These are phyloP conservation scores for Colletotrichum caudatum DNA, from an alignment of 2,329 filamentous ascomycete species.

Conservation along the genomic window DNA sequence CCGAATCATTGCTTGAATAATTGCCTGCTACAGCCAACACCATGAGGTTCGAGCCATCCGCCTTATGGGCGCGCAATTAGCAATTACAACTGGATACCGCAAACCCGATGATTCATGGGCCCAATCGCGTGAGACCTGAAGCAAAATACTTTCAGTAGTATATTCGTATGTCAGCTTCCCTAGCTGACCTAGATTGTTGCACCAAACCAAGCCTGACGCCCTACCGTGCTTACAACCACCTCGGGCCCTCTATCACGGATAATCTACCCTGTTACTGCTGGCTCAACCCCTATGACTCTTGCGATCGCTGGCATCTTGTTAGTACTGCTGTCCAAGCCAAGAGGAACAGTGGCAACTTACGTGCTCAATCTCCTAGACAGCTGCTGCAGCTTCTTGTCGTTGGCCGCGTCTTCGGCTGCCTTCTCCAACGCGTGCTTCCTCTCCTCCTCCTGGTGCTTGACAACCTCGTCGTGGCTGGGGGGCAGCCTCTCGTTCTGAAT, in stretches of 20 bases:
- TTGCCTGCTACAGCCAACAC: not conserved
- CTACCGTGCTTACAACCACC: conserved; percentile 32
- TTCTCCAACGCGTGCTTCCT: conserved; percentile 86
- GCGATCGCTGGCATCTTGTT: conserved; percentile 48
- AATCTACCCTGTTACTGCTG: conserved; percentile 17
- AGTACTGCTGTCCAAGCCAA: not conserved
- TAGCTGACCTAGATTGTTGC: conserved; percentile 31
- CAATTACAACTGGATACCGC: conserved; percentile 11
- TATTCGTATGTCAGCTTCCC: conserved; percentile 38
- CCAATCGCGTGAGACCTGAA: conserved; percentile 17
- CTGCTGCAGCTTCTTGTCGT: conserved; percentile 87
- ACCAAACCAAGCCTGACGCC: conserved; percentile 37
- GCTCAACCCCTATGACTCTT: conserved; percentile 44
- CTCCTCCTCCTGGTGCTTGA: conserved; percentile 83
- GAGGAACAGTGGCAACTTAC: conserved; percentile 71
- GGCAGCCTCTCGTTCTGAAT: conserved; percentile 95
- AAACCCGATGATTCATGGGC: conserved; percentile 3
- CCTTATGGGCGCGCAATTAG: conserved; percentile 11
- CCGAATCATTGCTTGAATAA: not conserved
- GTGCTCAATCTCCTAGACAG: conserved; percentile 95
- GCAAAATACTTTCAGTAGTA: conserved; percentile 19
- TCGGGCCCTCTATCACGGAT: conserved; percentile 28
- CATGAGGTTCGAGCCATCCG: not conserved
- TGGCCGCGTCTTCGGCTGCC: conserved; percentile 89
- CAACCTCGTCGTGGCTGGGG: conserved; percentile 91